Conservation (phyloP, 768 basidiomycete species). For the Kwoniella sp. region DNA sequence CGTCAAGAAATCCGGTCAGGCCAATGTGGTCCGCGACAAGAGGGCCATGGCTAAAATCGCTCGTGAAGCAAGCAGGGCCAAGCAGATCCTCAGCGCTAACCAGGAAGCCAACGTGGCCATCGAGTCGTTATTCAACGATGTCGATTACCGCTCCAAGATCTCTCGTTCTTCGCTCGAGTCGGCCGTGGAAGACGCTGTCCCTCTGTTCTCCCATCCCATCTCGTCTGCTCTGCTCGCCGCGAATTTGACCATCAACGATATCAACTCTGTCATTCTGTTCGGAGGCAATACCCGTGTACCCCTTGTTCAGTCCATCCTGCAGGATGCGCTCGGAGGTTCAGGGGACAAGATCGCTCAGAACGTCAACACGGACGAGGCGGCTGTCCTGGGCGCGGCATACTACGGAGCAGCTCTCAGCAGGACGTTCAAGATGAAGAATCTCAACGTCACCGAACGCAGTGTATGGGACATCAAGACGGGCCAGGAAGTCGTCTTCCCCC, state of each 20-base stretch:
- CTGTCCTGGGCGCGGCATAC: constrained; percentile 86
- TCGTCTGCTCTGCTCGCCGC: constrained; percentile 23
- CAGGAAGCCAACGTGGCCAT: constrained; percentile 69
- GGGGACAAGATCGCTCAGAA: constrained; percentile 83
- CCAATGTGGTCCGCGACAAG: constrained; percentile 66
- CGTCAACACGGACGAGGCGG: constrained; percentile 94
- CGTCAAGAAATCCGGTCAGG: constrained; percentile 53
- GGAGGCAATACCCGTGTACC: constrained; percentile 87
- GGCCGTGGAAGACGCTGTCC: constrained; percentile 39
- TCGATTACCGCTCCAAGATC: constrained; percentile 79
- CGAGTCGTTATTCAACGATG: constrained; percentile 82
- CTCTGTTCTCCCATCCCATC: constrained; percentile 31
- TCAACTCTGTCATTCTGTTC: constrained; percentile 75
- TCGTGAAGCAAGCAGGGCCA: constrained; percentile 89
- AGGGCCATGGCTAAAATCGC: constrained; percentile 87
- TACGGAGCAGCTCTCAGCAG: constrained; percentile 82
- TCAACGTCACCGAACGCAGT: constrained; percentile 72
- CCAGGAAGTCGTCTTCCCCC: constrained; percentile 59
- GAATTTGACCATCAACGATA: constrained; percentile 17
- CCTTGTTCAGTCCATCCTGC: constrained; percentile 81
- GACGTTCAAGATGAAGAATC: constrained; percentile 92
- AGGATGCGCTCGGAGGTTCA: constrained; percentile 70
- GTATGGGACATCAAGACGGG: constrained; percentile 64
- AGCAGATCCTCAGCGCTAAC: constrained; percentile 90
- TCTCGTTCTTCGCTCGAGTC: constrained; percentile 74